phyloP scores from a whole-genome alignment of 805 yeast species.

The Nadsonia fulvescens region DNA sequence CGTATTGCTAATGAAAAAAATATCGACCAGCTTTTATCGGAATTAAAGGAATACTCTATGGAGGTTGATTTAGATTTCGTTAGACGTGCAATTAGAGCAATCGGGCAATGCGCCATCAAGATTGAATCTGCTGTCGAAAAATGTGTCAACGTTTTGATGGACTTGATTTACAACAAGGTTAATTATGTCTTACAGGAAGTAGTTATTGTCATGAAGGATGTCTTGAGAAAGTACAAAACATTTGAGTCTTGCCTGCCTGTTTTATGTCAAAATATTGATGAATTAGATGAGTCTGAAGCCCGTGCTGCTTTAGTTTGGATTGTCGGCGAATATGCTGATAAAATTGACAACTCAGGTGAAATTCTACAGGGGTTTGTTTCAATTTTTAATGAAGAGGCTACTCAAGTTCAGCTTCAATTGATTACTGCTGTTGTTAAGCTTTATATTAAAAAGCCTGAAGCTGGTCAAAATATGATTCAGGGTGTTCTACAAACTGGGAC shows the following conservation, averaged over 20 bases:
- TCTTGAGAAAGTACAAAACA: slow-evolving; percentile 57
- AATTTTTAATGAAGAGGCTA: slow-evolving; percentile 44
- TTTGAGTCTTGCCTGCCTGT: slow-evolving; percentile 28
- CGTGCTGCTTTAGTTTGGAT: slow-evolving; percentile 72
- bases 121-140: slow-evolving; percentile 36
- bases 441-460: slow-evolving; percentile 40
- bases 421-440: slow-evolving; percentile 64
- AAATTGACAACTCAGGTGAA: slow-evolving; percentile 25
- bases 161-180: slow-evolving; percentile 43
- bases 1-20: slow-evolving; percentile 53
- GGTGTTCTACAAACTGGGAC: slow-evolving; percentile 60
- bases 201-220: slow-evolving; percentile 55
- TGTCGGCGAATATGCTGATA: slow-evolving; percentile 47
- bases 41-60: slow-evolving; percentile 70
- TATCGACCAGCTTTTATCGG: slow-evolving; percentile 44
- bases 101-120: slow-evolving; percentile 77
- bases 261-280: slow-evolving; percentile 27
- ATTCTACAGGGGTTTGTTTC: slow-evolving; percentile 24
- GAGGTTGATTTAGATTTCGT: slow-evolving; percentile 79
- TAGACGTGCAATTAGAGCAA: slow-evolving; percentile 70
- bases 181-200: slow-evolving; percentile 69
- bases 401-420: slow-evolving; percentile 60
- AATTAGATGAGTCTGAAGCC: slow-evolving; percentile 61
- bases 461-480: slow-evolving; percentile 55
- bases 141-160: slow-evolving; percentile 46